Percentiles rank a stretch among this genome's conserved stretches.
Evolutionary conservation across 495 filamentous ascomycete genomes (phyloP).

Genomic region (Lophiotrema nucula): DNA sequence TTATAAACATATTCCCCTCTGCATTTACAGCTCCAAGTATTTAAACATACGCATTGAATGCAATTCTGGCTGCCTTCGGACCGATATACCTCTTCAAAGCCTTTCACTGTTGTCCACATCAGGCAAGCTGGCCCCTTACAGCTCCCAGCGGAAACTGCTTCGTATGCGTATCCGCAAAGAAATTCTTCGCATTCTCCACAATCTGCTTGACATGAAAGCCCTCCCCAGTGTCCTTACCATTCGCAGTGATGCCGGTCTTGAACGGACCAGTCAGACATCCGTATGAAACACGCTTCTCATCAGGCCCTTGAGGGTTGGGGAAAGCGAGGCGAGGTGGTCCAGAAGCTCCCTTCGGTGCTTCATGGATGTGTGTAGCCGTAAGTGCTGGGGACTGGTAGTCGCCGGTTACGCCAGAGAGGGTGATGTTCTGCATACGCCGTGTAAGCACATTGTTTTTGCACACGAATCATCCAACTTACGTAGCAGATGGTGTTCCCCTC

Average conservation of each 20-base stretch:
- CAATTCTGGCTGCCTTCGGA: too few species aligned
- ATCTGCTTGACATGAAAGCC: slow-evolving; percentile 9
- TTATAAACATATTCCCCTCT: too few species aligned
- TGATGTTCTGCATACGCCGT: slow-evolving; percentile 9
- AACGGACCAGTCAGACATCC: slow-evolving; percentile 16
- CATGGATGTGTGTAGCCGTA: slow-evolving; percentile 16
- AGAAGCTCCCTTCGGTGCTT: slow-evolving; percentile 4
- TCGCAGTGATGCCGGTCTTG: not conserved
- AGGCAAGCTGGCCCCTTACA: slow-evolving; percentile 10
- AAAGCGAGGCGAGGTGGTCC: slow-evolving; percentile 13
- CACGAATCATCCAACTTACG: not conserved
- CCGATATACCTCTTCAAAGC: too few species aligned
- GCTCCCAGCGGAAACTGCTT: not conserved
- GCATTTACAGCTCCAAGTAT: too few species aligned
- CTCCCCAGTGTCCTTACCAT: slow-evolving; percentile 7
- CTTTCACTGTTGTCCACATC: not conserved
- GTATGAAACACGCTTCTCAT: slow-evolving; percentile 4
- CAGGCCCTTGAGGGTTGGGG: slow-evolving; percentile 6
- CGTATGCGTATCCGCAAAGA: slow-evolving; percentile 11
- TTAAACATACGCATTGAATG: too few species aligned
- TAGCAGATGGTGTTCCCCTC: slow-evolving; percentile 8
- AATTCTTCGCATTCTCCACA: not conserved
- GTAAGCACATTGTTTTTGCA: too few species aligned
- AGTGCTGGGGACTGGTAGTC: slow-evolving; percentile 7
- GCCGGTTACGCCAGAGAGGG: slow-evolving; percentile 11